A percentile compares a stretch with the other conserved stretches of the same genome.
Evolutionary conservation across 2,329 filamentous ascomycete species (phyloP).

Genomic region (Pseudonectria foliicola): DNA sequence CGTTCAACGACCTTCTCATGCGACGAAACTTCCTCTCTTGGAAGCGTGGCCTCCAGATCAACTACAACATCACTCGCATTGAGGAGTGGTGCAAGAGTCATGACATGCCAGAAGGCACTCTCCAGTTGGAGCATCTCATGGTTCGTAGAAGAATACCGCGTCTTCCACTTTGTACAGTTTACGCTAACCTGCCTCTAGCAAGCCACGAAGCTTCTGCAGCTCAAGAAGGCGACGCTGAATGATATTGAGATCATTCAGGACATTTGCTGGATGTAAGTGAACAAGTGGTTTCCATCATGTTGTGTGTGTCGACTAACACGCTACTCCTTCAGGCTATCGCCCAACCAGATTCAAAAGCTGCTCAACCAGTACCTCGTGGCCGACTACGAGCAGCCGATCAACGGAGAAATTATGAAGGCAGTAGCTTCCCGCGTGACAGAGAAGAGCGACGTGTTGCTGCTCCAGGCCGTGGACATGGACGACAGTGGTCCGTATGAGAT

Average conservation of each 20-base stretch:
- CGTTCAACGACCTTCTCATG: conserved; percentile 98
- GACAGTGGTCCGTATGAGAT: conserved; percentile 98
- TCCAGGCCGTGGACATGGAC: conserved; percentile 97
- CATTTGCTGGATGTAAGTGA: conserved; percentile 96
- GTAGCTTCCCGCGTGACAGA: conserved; percentile 95
- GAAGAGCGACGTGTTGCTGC: conserved; percentile 91
- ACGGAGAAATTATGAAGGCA: conserved; percentile 99
- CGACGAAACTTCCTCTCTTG: conserved; percentile 96
- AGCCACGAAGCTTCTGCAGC: conserved; percentile 94
- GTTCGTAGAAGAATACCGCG: conserved; percentile 35
- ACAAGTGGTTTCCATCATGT: conserved; percentile 4
- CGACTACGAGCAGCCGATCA: conserved; percentile 98
- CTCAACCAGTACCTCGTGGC: conserved; percentile 98
- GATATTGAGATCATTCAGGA: conserved; percentile 99
- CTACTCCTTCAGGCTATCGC: conserved; percentile 63
- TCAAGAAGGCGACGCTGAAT: conserved; percentile 98
- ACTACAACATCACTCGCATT: conserved; percentile 99
- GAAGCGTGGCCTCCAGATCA: conserved; percentile 98
- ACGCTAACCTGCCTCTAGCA: conserved; percentile 49
- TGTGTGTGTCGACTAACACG: conserved; percentile 6
- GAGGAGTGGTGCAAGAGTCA: conserved; percentile 99
- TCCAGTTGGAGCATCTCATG: conserved; percentile 98
- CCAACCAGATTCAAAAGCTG: conserved; percentile 98
- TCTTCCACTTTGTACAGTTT: background rate
- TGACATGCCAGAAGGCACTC: conserved; percentile 96